A percentile compares a stretch with the other conserved stretches of the same genome.
These are phyloP conservation scores for Cardamine chenopodiifolia DNA, from an alignment of 345 rosid genomes.

Conservation along the genomic window DNA sequence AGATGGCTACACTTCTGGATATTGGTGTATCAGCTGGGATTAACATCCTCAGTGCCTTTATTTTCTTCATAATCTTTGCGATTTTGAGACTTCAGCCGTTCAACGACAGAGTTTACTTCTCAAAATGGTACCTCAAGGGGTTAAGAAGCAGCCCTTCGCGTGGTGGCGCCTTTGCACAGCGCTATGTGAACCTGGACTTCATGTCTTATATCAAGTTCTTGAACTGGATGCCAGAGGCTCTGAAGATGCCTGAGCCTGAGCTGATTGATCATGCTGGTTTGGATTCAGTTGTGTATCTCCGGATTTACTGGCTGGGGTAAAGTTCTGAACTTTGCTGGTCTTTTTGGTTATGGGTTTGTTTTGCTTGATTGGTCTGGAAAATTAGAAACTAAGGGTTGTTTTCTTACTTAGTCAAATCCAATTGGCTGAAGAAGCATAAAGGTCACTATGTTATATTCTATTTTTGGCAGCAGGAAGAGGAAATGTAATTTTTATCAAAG, in stretches of 20 bases:
- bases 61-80: constrained; percentile 84
- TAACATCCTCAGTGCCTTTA: constrained; percentile 69
- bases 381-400: not conserved
- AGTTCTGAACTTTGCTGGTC: constrained; percentile 6
- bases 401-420: not conserved
- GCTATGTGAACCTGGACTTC: constrained; percentile 80
- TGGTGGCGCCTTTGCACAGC: constrained; percentile 58
- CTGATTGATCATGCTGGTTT: constrained; percentile 97
- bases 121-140: constrained; percentile 96
- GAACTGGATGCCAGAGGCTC: constrained; percentile 92
- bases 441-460: not conserved
- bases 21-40: constrained; percentile 83
- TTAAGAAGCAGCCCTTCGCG: constrained; percentile 69
- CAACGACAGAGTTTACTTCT: constrained; percentile 93
- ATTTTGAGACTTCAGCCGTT: constrained; percentile 85
- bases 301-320: constrained; percentile 95
- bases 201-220: constrained; percentile 72
- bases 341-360: not conserved
- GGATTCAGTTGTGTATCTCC: constrained; percentile 91
- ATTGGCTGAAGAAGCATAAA: not conserved
- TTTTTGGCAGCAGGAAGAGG: not conserved
- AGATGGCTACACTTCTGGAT: constrained; percentile 86
- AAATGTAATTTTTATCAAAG: not conserved
- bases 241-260: constrained; percentile 93
- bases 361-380: not conserved